Evolutionary conservation across 2,329 filamentous ascomycete genomes (phyloP).

Genomic region (Colletotrichum sp.): DNA sequence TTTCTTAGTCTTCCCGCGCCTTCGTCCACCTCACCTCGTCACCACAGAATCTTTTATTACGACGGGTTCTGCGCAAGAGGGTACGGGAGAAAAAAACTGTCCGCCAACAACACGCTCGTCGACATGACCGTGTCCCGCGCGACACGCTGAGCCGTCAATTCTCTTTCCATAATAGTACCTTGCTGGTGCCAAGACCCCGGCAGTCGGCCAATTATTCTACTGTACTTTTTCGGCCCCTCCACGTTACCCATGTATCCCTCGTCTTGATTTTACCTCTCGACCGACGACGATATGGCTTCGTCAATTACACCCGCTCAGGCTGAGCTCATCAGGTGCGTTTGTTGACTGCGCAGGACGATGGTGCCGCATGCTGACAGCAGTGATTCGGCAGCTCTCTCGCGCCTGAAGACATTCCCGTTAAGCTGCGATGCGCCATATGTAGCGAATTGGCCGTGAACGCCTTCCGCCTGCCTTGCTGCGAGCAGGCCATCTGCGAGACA

Average conservation of each 20-base stretch:
- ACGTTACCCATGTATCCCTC: constrained; percentile 18
- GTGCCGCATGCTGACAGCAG: constrained; percentile 1
- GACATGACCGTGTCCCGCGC: constrained; percentile 13
- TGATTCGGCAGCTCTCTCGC: constrained; percentile 67
- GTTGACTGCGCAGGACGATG: background rate
- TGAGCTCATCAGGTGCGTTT: constrained; percentile 61
- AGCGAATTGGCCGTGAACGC: constrained; percentile 90
- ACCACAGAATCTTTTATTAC: constrained; percentile 19
- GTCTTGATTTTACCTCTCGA: constrained; percentile 13
- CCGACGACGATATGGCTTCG: constrained; percentile 26
- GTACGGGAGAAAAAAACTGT: background rate
- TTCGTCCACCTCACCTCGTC: constrained; percentile 15
- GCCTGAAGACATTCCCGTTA: constrained; percentile 90
- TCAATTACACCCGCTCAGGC: constrained; percentile 55
- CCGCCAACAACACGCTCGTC: background rate
- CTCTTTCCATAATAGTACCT: background rate
- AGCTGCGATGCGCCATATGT: constrained; percentile 93
- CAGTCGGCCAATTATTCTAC: background rate
- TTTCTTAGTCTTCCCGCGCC: constrained; percentile 21
- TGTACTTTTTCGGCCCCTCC: constrained; percentile 14
- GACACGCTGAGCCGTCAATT: background rate
- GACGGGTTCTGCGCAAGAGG: constrained; percentile 11
- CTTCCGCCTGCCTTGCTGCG: constrained; percentile 91
- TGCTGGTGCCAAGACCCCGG: background rate
- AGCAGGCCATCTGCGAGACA: constrained; percentile 88